Conservation (phyloP, 441 rosid species). For the Brassica hybrid region DNA sequence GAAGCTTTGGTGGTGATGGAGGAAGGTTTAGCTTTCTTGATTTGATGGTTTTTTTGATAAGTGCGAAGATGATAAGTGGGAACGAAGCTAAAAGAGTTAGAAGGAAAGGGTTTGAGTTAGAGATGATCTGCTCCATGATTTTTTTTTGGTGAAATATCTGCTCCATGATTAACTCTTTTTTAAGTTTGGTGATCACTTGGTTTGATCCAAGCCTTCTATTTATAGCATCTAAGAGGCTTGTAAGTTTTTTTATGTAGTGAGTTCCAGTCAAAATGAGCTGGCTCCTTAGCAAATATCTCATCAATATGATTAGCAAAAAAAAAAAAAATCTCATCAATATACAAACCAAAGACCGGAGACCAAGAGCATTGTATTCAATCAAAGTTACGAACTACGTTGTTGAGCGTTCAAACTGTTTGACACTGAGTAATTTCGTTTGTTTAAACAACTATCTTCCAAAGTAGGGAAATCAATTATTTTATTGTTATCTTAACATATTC, state of each 20-base stretch:
- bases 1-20: constrained; percentile 52
- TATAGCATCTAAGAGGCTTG: neutral
- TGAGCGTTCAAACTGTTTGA: neutral
- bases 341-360: neutral
- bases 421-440: neutral
- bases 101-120: constrained; percentile 23
- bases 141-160: neutral
- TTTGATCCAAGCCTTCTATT: constrained; percentile 4
- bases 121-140: constrained; percentile 27
- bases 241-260: neutral
- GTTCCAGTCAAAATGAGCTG: constrained; percentile 19
- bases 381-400: neutral
- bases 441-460: neutral
- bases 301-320: neutral
- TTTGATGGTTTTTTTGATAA: constrained; percentile 27
- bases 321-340: neutral
- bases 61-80: constrained; percentile 10
- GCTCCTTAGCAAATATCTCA: neutral
- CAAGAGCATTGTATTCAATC: neutral
- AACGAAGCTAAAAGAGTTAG: constrained; percentile 12
- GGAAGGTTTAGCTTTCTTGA: constrained; percentile 44
- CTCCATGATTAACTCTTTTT: constrained; percentile 25
- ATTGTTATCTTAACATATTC: neutral
- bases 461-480: neutral
- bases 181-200: constrained; percentile 7